Evolutionary conservation across 192 early-diverging fungal species (phyloP), one percentile per base, ranked within the genome.

Genomic region (Podila epicladia): DNA sequence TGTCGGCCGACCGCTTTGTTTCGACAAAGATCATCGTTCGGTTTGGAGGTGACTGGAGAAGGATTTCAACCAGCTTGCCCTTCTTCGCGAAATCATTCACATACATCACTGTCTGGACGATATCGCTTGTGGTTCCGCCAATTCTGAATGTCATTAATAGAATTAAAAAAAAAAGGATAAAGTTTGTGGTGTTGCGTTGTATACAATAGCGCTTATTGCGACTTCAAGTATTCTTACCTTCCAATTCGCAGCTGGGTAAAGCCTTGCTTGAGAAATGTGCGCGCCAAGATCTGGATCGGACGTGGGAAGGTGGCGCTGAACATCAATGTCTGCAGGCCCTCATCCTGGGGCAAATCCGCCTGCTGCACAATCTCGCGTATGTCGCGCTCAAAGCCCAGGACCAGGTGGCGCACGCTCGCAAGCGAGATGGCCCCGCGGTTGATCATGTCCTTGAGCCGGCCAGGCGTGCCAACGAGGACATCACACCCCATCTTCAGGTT

Each of bases 301-400:
- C 88, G 91, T 11, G 98, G 98, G 89, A 98, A 99, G 1, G 97
- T 99, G n/a, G 97, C 97, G 73, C 92, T 94, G 83, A 98, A 99
- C 97, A 99, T 98, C 62, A 98, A 90, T 9, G 97, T 99, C 67
- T 95, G 95, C 65, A 96, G 88, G 58, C 85, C 71, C 59, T 84
- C 85, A 41, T 94, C 87, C 17, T 84, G 82, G 15, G 89, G 86
- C 84, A 97, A 89, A 71, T 96, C 94, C 82, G 93, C 91, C 59
- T 82, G 68, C 67, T 88, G 82, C 26, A 98, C 93, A 67, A 99
- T 95, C 57, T 90, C 84, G 55, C 98, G 89, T 65, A 99, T 95
- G 74, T 96, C 92, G 15, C 91, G 87, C 87, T 97, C 98, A 79
- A 99, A 99, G 62, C 97, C 97, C 51, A 95, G 86, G 15, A 94